phyloP scores from a whole-genome alignment of 495 filamentous ascomycete species.

The Trichocladium antarcticum region DNA sequence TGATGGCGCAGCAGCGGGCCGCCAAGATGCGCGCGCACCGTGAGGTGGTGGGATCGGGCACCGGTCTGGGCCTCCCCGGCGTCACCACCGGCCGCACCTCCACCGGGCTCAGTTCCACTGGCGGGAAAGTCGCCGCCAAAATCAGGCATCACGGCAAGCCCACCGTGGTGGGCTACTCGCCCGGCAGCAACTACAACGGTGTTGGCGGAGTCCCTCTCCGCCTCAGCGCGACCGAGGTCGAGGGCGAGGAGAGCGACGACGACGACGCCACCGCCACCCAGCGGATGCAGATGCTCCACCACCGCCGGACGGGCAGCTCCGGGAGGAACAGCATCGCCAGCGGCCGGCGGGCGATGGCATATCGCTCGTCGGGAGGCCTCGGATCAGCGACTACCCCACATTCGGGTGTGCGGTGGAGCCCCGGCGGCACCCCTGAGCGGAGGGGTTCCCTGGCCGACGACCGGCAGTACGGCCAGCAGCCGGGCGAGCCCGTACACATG shows the following conservation, averaged over 20 bases:
- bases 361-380: conserved; percentile 39
- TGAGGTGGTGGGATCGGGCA: conserved; percentile 49
- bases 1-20: conserved; percentile 64
- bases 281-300: conserved; percentile 42
- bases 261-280: conserved; percentile 44
- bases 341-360: conserved; percentile 47
- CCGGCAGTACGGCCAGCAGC: background rate
- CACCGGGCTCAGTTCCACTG: conserved; percentile 42
- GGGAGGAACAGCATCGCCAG: conserved; percentile 70
- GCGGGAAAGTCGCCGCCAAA: conserved; percentile 54
- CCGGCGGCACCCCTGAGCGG: conserved; percentile 54
- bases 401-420: conserved; percentile 49
- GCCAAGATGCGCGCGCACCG: conserved; percentile 75
- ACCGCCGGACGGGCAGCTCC: conserved; percentile 62
- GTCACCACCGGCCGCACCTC: conserved; percentile 45
- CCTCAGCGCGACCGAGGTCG: conserved; percentile 87
- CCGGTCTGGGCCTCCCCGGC: conserved; percentile 13
- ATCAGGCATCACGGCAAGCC: conserved; percentile 69
- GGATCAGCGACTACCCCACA: conserved; percentile 19
- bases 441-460: conserved; percentile 35
- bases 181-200: conserved; percentile 57
- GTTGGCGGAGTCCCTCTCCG: conserved; percentile 74
- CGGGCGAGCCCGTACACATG: conserved; percentile 17
- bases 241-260: conserved; percentile 66
- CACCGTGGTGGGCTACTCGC: conserved; percentile 58